phyloP scores from a whole-genome alignment of 441 rosid genomes.

The Geranium incanum region DNA sequence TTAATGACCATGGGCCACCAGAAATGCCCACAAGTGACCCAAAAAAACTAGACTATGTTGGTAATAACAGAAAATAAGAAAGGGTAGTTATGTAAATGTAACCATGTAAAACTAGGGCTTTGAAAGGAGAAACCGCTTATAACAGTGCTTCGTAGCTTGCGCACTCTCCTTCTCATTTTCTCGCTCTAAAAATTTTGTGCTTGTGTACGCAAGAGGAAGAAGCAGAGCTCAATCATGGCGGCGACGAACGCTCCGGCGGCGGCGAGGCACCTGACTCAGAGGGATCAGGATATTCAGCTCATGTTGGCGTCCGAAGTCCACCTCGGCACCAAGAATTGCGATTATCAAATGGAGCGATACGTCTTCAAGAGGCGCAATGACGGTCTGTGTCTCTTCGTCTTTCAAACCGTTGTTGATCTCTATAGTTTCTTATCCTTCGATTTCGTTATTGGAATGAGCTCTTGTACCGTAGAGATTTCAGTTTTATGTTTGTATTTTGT shows the following conservation, averaged over 20 bases:
- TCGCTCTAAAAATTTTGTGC: not conserved
- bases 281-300: slow-evolving; percentile 69
- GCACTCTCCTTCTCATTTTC: not conserved
- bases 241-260: slow-evolving; percentile 31
- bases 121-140: not conserved
- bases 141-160: not conserved
- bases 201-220: not conserved
- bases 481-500: too few species aligned
- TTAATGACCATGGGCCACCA: not conserved
- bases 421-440: not conserved
- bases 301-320: slow-evolving; percentile 92
- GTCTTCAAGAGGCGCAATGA: slow-evolving; percentile 87
- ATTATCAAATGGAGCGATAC: slow-evolving; percentile 90
- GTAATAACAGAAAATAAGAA: not conserved
- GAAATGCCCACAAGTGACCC: not conserved
- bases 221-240: slow-evolving; percentile 26
- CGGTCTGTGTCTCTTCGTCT: slow-evolving; percentile 29
- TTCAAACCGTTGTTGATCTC: not conserved
- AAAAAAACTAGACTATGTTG: not conserved
- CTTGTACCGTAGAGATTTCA: too few species aligned
- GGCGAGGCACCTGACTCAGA: slow-evolving; percentile 46
- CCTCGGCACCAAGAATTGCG: slow-evolving; percentile 82
- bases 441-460: not conserved
- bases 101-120: not conserved
- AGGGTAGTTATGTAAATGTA: not conserved